Evolutionary conservation across 495 filamentous ascomycete genomes (phyloP).

Genomic region (Lichenothelia convexa): DNA sequence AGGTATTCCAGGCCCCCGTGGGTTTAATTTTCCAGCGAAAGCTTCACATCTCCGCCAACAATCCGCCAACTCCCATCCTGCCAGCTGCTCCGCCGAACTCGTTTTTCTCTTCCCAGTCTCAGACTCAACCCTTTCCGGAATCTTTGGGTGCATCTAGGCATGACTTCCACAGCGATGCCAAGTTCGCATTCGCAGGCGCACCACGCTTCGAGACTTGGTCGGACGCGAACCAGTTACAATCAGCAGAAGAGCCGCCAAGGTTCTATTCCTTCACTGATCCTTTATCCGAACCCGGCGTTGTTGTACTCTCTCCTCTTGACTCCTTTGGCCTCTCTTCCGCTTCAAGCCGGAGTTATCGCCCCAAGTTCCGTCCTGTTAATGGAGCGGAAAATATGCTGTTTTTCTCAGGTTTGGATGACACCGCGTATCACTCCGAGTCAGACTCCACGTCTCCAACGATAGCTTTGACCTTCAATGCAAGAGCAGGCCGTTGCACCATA

Average conservation of each 20-base stretch:
- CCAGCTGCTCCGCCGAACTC: conserved; percentile 53
- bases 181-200: background rate
- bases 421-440: too few species aligned
- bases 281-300: conserved; percentile 65
- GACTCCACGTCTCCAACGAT: too few species aligned
- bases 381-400: too few species aligned
- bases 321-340: too few species aligned
- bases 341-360: too few species aligned
- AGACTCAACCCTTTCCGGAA: conserved; percentile 14
- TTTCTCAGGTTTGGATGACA: too few species aligned
- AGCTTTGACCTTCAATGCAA: too few species aligned
- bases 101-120: conserved; percentile 45
- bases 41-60: conserved; percentile 18
- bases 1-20: conserved; percentile 59
- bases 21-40: conserved; percentile 78
- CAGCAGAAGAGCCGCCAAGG: too few species aligned
- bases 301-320: conserved; percentile 35
- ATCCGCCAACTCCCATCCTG: conserved; percentile 18
- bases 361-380: conserved; percentile 3
- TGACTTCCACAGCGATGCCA: conserved; percentile 1
- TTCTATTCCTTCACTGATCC: conserved; percentile 79
- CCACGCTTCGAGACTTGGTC: too few species aligned
- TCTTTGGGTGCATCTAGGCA: conserved; percentile 7
- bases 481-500: too few species aligned
- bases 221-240: too few species aligned